These are phyloP conservation scores for Arabidopsis hybrid DNA, from an alignment of 441 rosid genomes.

Conservation along the genomic window DNA sequence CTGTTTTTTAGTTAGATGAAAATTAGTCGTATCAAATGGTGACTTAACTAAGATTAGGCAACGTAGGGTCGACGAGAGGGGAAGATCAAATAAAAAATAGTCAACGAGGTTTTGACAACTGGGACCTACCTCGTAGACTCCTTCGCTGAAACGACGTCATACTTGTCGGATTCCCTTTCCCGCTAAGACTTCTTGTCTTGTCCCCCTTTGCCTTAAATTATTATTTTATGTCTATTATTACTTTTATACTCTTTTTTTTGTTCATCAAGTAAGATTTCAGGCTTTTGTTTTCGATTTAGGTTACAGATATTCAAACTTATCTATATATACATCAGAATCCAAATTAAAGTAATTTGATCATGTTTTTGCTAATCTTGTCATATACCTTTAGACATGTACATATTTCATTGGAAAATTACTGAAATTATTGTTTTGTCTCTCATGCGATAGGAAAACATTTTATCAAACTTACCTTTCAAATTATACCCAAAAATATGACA, in stretches of 20 bases:
- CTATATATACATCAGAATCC: neutral
- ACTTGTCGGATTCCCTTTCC: constrained; percentile 48
- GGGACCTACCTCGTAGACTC: constrained; percentile 41
- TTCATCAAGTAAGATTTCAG: constrained; percentile 27
- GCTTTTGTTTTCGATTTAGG: constrained; percentile 33
- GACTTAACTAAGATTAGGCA: constrained; percentile 14
- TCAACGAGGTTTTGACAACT: constrained; percentile 39
- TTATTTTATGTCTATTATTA: neutral
- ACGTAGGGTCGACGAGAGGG: constrained; percentile 31
- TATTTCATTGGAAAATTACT: neutral
- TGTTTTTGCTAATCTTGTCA: neutral
- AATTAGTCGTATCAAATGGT: neutral
- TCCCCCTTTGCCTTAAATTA: constrained; percentile 9
- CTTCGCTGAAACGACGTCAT: constrained; percentile 44
- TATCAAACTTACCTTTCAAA: neutral
- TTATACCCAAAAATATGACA: neutral
- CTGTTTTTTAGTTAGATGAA: neutral
- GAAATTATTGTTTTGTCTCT: neutral
- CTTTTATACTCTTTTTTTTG: neutral
- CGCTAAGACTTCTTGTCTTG: constrained; percentile 44
- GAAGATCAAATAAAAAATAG: constrained; percentile 26
- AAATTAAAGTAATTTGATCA: neutral
- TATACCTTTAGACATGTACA: neutral
- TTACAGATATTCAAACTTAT: constrained; percentile 36
- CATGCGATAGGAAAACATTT: neutral